Conservation (phyloP, 306 rosid species). For the Cucurbita maxima region DNA sequence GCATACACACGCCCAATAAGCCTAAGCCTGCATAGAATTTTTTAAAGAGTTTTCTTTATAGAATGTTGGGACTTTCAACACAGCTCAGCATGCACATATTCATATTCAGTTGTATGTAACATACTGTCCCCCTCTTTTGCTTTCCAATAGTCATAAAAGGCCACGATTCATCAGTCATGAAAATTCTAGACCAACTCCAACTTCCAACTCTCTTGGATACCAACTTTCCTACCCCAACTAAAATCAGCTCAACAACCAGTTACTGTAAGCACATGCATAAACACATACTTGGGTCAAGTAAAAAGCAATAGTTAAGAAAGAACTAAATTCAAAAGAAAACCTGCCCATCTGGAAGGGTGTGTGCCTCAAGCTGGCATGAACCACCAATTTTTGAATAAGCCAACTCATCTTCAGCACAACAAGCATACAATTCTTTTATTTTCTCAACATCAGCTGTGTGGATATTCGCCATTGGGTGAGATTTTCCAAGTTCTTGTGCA, state of each 20-base stretch:
- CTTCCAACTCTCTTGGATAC: background rate
- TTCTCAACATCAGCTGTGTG: slow-evolving; percentile 69
- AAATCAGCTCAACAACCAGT: background rate
- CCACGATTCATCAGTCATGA: background rate
- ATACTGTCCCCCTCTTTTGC: background rate
- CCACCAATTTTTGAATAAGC: slow-evolving; percentile 53
- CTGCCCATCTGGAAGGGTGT: slow-evolving; percentile 98
- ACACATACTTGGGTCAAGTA: background rate
- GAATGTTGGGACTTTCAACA: background rate
- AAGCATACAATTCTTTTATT: slow-evolving; percentile 69
- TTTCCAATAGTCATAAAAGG: background rate
- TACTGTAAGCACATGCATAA: background rate
- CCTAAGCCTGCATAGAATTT: background rate
- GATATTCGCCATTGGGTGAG: slow-evolving; percentile 60
- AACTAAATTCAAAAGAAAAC: slow-evolving; percentile 25
- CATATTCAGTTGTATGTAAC: background rate
- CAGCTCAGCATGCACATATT: background rate
- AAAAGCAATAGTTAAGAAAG: background rate
- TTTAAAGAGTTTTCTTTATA: too few species aligned
- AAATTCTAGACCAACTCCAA: background rate
- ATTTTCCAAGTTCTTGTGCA: slow-evolving; percentile 75
- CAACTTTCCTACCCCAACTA: background rate
- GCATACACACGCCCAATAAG: background rate
- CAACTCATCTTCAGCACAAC: slow-evolving; percentile 88
- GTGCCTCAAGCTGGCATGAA: slow-evolving; percentile 59